Conservation (phyloP, 306 rosid species). For the Prunus salicina region DNA sequence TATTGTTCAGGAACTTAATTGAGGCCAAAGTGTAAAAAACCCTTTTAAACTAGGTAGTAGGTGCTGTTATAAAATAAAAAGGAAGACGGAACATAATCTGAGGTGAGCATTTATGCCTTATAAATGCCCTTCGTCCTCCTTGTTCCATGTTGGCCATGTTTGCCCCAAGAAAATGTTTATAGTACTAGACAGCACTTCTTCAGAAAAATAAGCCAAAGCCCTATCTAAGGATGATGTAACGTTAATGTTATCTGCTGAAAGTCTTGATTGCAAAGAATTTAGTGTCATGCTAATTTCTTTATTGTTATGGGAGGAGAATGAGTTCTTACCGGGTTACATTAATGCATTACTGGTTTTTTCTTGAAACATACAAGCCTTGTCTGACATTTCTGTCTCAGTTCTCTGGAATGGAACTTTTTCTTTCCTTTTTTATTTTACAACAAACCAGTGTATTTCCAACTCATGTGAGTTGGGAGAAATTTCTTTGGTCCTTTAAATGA, state of each 20-base stretch:
- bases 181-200: background rate
- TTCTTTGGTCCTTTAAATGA: background rate
- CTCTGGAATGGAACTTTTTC: background rate
- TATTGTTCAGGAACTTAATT: background rate
- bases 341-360: background rate
- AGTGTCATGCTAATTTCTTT: background rate
- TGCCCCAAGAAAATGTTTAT: background rate
- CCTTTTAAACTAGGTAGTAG: background rate
- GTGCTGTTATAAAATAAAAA: background rate
- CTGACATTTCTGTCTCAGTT: background rate
- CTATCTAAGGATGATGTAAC: background rate
- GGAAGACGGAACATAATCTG: background rate
- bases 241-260: background rate
- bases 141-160: background rate
- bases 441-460: background rate
- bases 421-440: no score
- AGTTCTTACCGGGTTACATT: background rate
- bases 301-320: background rate
- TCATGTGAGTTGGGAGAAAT: background rate
- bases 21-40: background rate
- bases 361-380: background rate
- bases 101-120: background rate
- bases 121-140: background rate
- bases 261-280: background rate
- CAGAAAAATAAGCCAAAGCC: background rate